Conservation (phyloP, 2,329 filamentous ascomycete species). For the Trichoderma breve region DNA sequence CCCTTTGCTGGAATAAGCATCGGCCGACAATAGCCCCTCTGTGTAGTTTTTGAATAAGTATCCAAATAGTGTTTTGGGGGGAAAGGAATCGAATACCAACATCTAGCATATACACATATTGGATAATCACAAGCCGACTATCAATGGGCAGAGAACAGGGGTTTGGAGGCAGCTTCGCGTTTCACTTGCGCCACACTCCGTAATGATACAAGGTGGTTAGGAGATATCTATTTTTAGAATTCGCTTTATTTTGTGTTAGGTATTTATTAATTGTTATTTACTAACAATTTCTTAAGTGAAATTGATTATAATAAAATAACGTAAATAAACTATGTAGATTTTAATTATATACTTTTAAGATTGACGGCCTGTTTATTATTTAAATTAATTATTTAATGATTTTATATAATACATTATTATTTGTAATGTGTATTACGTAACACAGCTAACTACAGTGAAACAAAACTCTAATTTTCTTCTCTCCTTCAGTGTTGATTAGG, state of each 20-base stretch:
- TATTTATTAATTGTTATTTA: not conserved
- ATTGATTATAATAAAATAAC: not conserved
- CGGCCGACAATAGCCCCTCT: not conserved
- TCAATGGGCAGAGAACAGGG: not conserved
- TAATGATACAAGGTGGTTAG: not conserved
- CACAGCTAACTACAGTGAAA: not conserved
- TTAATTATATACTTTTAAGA: not conserved
- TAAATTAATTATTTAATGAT: not conserved
- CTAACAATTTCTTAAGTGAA: not conserved
- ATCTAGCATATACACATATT: not conserved
- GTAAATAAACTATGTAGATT: not conserved
- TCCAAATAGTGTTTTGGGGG: not conserved
- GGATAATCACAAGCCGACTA: not conserved
- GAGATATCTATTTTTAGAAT: not conserved
- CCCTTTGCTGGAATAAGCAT: not conserved
- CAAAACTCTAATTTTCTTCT: not conserved
- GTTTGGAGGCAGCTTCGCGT: not conserved
- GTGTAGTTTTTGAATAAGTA: not conserved
- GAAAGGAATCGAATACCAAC: not conserved
- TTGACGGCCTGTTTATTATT: not conserved
- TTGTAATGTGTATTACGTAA: not conserved
- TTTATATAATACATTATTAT: not conserved
- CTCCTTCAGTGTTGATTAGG: not conserved
- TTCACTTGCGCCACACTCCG: not conserved
- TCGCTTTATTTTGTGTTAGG: not conserved